Base-by-base conservation (phyloP, 2,329 filamentous ascomycete species). In the Talaromyces sp. region DNA sequence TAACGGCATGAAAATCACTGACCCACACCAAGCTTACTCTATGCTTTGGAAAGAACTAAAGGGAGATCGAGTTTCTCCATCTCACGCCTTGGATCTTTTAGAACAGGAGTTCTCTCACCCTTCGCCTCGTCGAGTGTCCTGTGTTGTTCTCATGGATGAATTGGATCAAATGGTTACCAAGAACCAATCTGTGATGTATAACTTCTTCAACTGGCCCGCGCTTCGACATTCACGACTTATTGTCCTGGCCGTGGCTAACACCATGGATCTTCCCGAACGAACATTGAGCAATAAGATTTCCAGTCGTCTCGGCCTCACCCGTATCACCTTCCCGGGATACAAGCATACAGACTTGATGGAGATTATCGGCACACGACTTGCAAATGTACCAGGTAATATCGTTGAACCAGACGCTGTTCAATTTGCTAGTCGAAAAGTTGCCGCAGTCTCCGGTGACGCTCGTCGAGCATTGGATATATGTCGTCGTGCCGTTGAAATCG, bases 171-270 rank as follows among this genome's bases (percentile, higher is more conserved):
- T 99, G 7, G 95, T 99, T 4, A 99, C 94, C 11, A 94, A 93
- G 68, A 97, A 96, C 66, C 95, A 99, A 72, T 93, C 90, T n/a
- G 94, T 99, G 75, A 99, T 99, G 94, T 99, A 99, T 77, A 99
- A 99, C 73, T 99, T 99, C 74, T 99, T 99, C 82, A 99, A 99
- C 69, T 99, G 94, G 94, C 94, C 94, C 3, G 89, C 90, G 10
- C 80, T 97, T 49, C 85, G 90, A 45, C 92, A 99, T 73, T 96
- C 91, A 49, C 86, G 92, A 44, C 81, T 99, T 40, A 97, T 99
- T 70, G 95, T 99, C 6, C 84, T 99, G 6, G 95, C 95, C 10
- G 94, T 99, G 16, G 95, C 94, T 47, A 99, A 99, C 73, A 99
- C 94, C 20, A 99, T 99, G 94, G 94, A 99, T 75, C 77, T 99